These are phyloP conservation scores for Priceomyces carsonii DNA, from an alignment of 805 yeast genomes.

Conservation along the genomic window DNA sequence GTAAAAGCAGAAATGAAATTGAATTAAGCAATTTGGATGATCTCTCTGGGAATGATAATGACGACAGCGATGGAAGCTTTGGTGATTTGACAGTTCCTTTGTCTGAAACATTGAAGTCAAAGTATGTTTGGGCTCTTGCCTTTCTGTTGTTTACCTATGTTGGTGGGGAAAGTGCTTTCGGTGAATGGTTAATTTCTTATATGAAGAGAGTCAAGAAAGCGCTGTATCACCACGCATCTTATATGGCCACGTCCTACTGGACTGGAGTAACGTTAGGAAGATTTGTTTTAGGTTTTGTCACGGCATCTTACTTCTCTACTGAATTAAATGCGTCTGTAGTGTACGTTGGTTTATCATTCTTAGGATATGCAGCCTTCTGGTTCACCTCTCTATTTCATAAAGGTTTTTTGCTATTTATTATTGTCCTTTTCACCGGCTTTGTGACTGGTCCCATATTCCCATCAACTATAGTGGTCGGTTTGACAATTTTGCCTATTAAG, in stretches of 20 bases:
- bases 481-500: constrained; percentile 60
- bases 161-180: constrained; percentile 55
- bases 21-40: constrained; percentile 13
- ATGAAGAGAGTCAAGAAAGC: constrained; percentile 39
- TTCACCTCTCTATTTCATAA: constrained; percentile 25
- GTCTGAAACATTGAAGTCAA: constrained; percentile 34
- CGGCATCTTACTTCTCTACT: constrained; percentile 47
- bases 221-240: constrained; percentile 41
- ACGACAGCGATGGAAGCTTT: constrained; percentile 5
- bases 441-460: constrained; percentile 62
- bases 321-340: constrained; percentile 48
- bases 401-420: constrained; percentile 30
- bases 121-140: constrained; percentile 42
- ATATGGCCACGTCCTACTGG: constrained; percentile 55
- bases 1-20: constrained; percentile 11
- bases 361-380: constrained; percentile 31
- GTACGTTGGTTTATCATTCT: constrained; percentile 34
- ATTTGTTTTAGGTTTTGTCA: constrained; percentile 50
- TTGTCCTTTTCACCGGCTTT: constrained; percentile 45
- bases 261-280: constrained; percentile 51
- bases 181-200: constrained; percentile 54
- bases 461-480: constrained; percentile 64
- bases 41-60: constrained; percentile 10
- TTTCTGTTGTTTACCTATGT: constrained; percentile 47
- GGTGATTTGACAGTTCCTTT: constrained; percentile 17